These are phyloP conservation scores for Fonsecaea nubica DNA, from an alignment of 2,329 filamentous ascomycete genomes.

Conservation along the genomic window DNA sequence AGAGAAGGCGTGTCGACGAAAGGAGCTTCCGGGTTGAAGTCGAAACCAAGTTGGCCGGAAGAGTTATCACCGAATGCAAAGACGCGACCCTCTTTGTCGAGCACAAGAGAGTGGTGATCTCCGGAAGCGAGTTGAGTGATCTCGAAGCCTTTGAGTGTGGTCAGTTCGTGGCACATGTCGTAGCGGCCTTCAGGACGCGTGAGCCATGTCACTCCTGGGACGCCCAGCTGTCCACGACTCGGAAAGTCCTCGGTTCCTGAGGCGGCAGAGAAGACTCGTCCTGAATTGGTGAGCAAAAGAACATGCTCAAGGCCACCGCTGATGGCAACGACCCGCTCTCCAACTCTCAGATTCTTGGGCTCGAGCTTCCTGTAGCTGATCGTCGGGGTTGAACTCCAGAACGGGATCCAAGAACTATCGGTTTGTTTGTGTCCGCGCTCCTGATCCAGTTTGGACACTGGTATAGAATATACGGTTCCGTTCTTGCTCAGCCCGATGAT, in stretches of 20 bases:
- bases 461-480: constrained; percentile 84
- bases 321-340: constrained; percentile 76
- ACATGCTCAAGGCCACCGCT: constrained; percentile 83
- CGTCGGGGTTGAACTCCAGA: constrained; percentile 66
- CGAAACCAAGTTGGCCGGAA: constrained; percentile 87
- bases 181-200: constrained; percentile 78
- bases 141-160: constrained; percentile 71
- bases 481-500: constrained; percentile 77
- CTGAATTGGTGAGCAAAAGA: constrained; percentile 80
- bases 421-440: constrained; percentile 65
- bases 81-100: constrained; percentile 76
- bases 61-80: constrained; percentile 93
- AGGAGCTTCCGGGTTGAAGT: constrained; percentile 67
- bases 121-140: constrained; percentile 79
- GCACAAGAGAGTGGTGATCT: constrained; percentile 81
- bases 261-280: constrained; percentile 87
- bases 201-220: constrained; percentile 80
- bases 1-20: constrained; percentile 73
- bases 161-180: constrained; percentile 82
- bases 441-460: constrained; percentile 77
- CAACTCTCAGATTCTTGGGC: constrained; percentile 68
- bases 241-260: constrained; percentile 80
- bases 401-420: constrained; percentile 75
- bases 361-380: constrained; percentile 77
- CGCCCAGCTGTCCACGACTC: constrained; percentile 81